These are phyloP conservation scores for Dendrocalamus latiflorus DNA, from an alignment of 202 grass and related monocot species.

Conservation along the genomic window DNA sequence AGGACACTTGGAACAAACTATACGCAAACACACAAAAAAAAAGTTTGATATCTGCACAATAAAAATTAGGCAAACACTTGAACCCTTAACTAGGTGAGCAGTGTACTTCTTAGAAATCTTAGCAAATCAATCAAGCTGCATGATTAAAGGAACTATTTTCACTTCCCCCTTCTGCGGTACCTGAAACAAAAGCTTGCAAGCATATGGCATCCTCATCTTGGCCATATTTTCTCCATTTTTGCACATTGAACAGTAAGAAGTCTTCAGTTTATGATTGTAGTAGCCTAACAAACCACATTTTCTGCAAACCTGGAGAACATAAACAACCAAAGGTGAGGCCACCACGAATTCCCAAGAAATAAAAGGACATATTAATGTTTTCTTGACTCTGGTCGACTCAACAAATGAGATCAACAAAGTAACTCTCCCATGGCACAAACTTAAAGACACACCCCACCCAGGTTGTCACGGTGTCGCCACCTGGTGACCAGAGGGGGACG, in stretches of 20 bases:
- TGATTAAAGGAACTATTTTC: background rate
- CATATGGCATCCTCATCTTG: slow-evolving; percentile 95
- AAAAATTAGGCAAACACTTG: background rate
- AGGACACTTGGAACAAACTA: background rate
- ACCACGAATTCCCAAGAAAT: background rate
- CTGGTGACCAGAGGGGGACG: too few relatives aligned
- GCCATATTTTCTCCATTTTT: slow-evolving; percentile 95
- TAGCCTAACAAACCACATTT: slow-evolving; percentile 89
- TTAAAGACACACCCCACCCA: too few relatives aligned
- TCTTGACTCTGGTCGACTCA: background rate
- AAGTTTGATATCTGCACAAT: background rate
- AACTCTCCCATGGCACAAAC: background rate
- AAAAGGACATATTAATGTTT: background rate
- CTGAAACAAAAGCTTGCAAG: slow-evolving; percentile 99
- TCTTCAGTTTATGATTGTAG: slow-evolving; percentile 88
- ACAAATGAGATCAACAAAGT: background rate
- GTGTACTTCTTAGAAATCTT: background rate
- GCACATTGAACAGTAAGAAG: slow-evolving; percentile 87
- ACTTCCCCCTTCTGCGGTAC: slow-evolving; percentile 10
- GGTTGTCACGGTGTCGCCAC: too few relatives aligned
- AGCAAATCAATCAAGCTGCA: background rate
- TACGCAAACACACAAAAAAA: background rate
- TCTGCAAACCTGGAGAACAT: slow-evolving; percentile 68
- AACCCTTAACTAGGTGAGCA: background rate
- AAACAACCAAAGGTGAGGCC: background rate